A percentile compares a stretch with the other conserved stretches of the same genome.
These are phyloP conservation scores for Pluteus cervinus DNA, from an alignment of 768 basidiomycete genomes.

Conservation along the genomic window DNA sequence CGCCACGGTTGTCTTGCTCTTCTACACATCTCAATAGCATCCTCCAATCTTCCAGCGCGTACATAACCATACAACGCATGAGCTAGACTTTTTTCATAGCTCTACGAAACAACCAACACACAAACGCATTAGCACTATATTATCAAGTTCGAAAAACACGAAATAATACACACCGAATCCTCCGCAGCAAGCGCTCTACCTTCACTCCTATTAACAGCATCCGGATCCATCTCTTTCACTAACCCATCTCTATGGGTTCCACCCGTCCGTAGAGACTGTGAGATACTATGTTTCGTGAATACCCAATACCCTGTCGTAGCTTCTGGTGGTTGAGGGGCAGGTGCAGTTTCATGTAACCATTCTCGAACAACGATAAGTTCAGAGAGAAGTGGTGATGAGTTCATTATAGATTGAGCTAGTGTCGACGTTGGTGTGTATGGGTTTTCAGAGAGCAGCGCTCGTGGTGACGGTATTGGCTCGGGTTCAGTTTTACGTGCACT, in stretches of 20 bases:
- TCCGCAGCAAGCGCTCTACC: constrained; percentile 61
- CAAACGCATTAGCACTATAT: not conserved
- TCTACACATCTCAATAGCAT: constrained; percentile 77
- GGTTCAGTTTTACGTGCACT: constrained; percentile 67
- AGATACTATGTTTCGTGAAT: constrained; percentile 70
- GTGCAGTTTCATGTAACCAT: constrained; percentile 80
- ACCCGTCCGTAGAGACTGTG: constrained; percentile 57
- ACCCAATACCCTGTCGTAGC: constrained; percentile 80
- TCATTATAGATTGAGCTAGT: constrained; percentile 69
- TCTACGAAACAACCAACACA: constrained; percentile 31
- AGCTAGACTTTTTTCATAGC: constrained; percentile 72
- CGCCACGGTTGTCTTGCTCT: constrained; percentile 89
- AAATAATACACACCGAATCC: constrained; percentile 57
- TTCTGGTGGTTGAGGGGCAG: constrained; percentile 54
- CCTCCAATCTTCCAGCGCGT: constrained; percentile 78
- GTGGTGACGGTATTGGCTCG: constrained; percentile 40
- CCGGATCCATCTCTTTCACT: constrained; percentile 74
- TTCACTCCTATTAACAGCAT: constrained; percentile 59
- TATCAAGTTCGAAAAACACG: too few relatives aligned
- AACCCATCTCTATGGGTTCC: constrained; percentile 39
- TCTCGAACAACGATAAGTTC: constrained; percentile 83
- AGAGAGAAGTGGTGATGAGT: constrained; percentile 56
- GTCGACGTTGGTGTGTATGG: constrained; percentile 79
- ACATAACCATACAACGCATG: constrained; percentile 79
- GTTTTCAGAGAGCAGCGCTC: constrained; percentile 56